Conservation (phyloP, 352 stramenopile genomes). For the Phytophthora citricola region DNA sequence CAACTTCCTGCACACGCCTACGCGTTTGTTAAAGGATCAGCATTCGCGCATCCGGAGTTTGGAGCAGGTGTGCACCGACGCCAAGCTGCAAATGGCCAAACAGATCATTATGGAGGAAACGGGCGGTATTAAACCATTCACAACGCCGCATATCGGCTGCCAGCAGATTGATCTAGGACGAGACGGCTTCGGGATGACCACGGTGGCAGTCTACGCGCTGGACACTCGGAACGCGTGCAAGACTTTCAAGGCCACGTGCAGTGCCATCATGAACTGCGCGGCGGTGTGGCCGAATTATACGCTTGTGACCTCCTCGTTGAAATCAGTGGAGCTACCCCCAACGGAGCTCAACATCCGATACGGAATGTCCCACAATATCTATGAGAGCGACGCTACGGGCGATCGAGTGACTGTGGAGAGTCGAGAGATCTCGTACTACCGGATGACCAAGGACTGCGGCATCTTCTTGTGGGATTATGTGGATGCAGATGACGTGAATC, state of each 20-base stretch:
- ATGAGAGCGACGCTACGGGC: slow-evolving; percentile 29
- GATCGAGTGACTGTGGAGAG: slow-evolving; percentile 35
- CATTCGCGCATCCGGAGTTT: slow-evolving; percentile 26
- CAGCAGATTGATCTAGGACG: slow-evolving; percentile 28
- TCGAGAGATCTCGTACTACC: slow-evolving; percentile 37
- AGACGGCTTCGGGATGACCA: slow-evolving; percentile 39
- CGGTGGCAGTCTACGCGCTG: slow-evolving; percentile 35
- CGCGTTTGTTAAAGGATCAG: slow-evolving; percentile 26
- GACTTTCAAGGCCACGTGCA: slow-evolving; percentile 31
- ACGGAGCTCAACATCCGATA: slow-evolving; percentile 41
- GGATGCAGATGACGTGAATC: slow-evolving; percentile 40
- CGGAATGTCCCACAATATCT: slow-evolving; percentile 27
- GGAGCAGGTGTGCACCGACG: slow-evolving; percentile 32
- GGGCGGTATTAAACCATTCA: slow-evolving; percentile 16
- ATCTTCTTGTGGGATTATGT: slow-evolving; percentile 47
- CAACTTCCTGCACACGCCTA: slow-evolving; percentile 38
- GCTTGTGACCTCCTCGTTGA: slow-evolving; percentile 26
- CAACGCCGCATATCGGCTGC: slow-evolving; percentile 25
- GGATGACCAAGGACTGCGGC: slow-evolving; percentile 27
- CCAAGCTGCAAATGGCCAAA: slow-evolving; percentile 36
- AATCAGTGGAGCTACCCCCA: slow-evolving; percentile 20
- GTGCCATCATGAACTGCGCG: slow-evolving; percentile 33
- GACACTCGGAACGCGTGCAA: slow-evolving; percentile 34
- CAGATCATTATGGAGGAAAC: slow-evolving; percentile 40
- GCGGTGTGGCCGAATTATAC: slow-evolving; percentile 38